A percentile compares a stretch with the other conserved stretches of the same genome.
phyloP scores from a whole-genome alignment of 345 rosid species.

The Leavenworthia alabamica region DNA sequence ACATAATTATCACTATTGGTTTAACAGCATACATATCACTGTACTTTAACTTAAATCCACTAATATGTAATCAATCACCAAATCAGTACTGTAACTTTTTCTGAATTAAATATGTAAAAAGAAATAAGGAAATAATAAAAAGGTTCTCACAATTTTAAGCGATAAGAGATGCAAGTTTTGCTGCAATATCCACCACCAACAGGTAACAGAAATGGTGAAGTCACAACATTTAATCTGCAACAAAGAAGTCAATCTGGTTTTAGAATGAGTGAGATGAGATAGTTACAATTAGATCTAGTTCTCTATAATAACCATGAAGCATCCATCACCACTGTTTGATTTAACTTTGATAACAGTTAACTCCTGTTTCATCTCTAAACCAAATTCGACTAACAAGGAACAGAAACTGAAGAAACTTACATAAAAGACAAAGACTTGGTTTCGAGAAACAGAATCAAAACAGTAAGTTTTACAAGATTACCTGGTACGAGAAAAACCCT shows the following conservation, averaged over 20 bases:
- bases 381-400: background rate
- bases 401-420: conserved; percentile 13
- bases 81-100: background rate
- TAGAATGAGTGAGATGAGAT: background rate
- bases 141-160: conserved; percentile 23
- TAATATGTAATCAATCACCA: conserved; percentile 7
- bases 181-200: conserved; percentile 15
- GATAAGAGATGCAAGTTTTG: conserved; percentile 18
- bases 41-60: background rate
- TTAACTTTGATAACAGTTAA: background rate
- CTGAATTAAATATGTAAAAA: background rate
- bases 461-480: background rate
- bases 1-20: background rate
- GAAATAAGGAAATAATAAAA: background rate
- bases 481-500: conserved; percentile 19
- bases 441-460: background rate
- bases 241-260: background rate
- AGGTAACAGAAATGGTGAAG: conserved; percentile 1
- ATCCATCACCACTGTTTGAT: background rate
- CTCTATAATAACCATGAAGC: background rate
- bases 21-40: background rate
- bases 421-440: conserved; percentile 8
- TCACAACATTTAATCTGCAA: conserved; percentile 20
- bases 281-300: background rate
- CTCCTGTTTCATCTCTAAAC: background rate